Conservation (phyloP, 2,329 filamentous ascomycete species). For the Pseudonectria foliicola region DNA sequence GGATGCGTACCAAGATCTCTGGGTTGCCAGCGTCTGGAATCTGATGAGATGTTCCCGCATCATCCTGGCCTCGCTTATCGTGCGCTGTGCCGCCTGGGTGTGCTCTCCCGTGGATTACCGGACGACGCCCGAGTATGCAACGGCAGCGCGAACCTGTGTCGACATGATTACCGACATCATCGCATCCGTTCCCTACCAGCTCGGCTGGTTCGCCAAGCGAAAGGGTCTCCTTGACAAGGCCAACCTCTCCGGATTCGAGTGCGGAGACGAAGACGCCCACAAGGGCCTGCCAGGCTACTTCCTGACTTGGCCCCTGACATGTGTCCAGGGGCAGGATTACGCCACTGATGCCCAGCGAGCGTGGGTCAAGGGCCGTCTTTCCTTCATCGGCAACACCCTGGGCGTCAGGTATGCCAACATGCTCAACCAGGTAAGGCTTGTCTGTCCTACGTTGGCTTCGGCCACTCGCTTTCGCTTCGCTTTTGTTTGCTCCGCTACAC, state of each 20-base stretch:
- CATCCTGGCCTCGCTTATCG: slow-evolving; percentile 46
- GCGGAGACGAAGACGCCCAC: slow-evolving; percentile 40
- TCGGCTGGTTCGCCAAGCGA: slow-evolving; percentile 49
- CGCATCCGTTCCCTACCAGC: slow-evolving; percentile 53
- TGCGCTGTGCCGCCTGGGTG: slow-evolving; percentile 55
- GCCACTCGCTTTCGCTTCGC: slow-evolving; percentile 1
- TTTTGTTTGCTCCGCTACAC: neutral
- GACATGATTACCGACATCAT: slow-evolving; percentile 53
- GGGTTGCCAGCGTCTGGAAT: slow-evolving; percentile 52
- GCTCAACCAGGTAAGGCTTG: slow-evolving; percentile 40
- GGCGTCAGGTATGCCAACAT: slow-evolving; percentile 53
- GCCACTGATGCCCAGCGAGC: slow-evolving; percentile 50
- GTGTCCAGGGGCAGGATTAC: slow-evolving; percentile 49
- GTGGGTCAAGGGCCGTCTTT: slow-evolving; percentile 48
- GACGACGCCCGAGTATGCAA: slow-evolving; percentile 55
- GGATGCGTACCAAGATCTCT: slow-evolving; percentile 53
- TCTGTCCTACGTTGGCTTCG: neutral
- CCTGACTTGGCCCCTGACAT: slow-evolving; percentile 51
- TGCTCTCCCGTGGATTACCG: slow-evolving; percentile 55
- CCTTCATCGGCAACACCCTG: slow-evolving; percentile 47
- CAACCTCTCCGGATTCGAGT: slow-evolving; percentile 40
- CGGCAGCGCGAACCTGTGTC: slow-evolving; percentile 42
- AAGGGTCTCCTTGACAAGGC: slow-evolving; percentile 33
- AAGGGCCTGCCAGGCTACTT: slow-evolving; percentile 54
- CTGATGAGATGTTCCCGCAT: slow-evolving; percentile 46